Conservation (phyloP, 2,329 filamentous ascomycete species). For the Paradendryphiella salina region DNA sequence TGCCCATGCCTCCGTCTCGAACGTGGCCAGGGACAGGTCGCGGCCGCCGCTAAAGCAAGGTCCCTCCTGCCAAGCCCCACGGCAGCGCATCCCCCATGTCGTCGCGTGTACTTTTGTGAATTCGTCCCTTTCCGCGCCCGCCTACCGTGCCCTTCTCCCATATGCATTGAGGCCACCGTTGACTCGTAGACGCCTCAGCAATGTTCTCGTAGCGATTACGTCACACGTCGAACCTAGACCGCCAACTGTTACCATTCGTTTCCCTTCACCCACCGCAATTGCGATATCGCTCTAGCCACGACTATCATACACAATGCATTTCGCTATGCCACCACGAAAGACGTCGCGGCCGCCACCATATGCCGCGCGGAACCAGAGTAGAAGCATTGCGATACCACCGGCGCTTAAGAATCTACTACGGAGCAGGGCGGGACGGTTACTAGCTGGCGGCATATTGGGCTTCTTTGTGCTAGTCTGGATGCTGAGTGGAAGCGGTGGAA, state of each 20-base stretch:
- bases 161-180: slow-evolving; percentile 1
- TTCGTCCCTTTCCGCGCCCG: slow-evolving; percentile 18
- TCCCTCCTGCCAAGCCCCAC: slow-evolving; percentile 20
- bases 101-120: slow-evolving; percentile 18
- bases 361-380: slow-evolving; percentile 59
- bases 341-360: slow-evolving; percentile 76
- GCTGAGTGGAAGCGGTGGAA: slow-evolving; percentile 37
- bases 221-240: slow-evolving; percentile 2
- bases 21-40: not conserved
- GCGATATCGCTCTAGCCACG: slow-evolving; percentile 23
- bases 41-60: slow-evolving; percentile 20
- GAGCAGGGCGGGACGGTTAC: slow-evolving; percentile 62
- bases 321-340: slow-evolving; percentile 85
- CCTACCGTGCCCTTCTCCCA: slow-evolving; percentile 1
- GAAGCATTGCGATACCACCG: slow-evolving; percentile 43
- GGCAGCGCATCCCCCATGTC: slow-evolving; percentile 17
- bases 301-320: slow-evolving; percentile 65
- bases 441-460: slow-evolving; percentile 59
- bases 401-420: slow-evolving; percentile 55
- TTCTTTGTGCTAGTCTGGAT: slow-evolving; percentile 54
- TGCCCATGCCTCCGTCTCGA: not conserved
- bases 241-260: slow-evolving; percentile 28
- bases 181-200: slow-evolving; percentile 9
- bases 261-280: slow-evolving; percentile 11
- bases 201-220: slow-evolving; percentile 23